Evolutionary conservation across 2,329 filamentous ascomycete genomes (phyloP), one percentile per base, ranked within the genome.

Genomic region (Graphiopsis chlorocephala): DNA sequence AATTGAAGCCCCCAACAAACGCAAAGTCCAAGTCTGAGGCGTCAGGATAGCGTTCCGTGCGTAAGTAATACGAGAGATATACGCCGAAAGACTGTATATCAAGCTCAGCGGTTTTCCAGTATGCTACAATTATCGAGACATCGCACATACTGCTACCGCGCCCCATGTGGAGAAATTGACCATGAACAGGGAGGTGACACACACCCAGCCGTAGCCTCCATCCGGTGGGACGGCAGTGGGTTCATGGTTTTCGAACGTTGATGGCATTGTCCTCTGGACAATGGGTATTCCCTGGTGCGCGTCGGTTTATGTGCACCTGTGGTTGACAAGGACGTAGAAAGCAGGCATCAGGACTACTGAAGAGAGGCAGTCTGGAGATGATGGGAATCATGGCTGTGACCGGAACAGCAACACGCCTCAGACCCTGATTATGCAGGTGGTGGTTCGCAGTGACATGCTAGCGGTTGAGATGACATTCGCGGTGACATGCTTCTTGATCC

Each of bases 51-150:
- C 72, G 72, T 17, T 75, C 60, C 28, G 75, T 69, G 5, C 70
- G 63, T 7, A 81, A 71, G 65, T 81, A 82, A 63, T 81, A 76
- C 4, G 78, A 76, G 0, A 82, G 75, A 65, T 80, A 82, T 7
- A 82, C 75, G 31, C 78, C 78, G 64, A 79, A 83, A 10, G 74
- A 61, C 58, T 61, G 7, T 6, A 20, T 17, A 3, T 3, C 3
- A 20, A 8, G 38, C 6, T 42, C 17, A 42, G 38, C 15, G n/a
- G 33, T 38, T 4, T 4, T 17, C 15, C 33, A 38, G 38, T 3
- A 42, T 5, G 17, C 38, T 42, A 8, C 17, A 10, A 14, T 28
- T 2, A n/a, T 31, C 48, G 17, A 8, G 17, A 20, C 15, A n/a
- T 33, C 31, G 3, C 35, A 48, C 57, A n/a, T 33, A 60, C 62